phyloP scores from a whole-genome alignment of 2,329 filamentous ascomycete species.

The Mycocentrospora acerina region DNA sequence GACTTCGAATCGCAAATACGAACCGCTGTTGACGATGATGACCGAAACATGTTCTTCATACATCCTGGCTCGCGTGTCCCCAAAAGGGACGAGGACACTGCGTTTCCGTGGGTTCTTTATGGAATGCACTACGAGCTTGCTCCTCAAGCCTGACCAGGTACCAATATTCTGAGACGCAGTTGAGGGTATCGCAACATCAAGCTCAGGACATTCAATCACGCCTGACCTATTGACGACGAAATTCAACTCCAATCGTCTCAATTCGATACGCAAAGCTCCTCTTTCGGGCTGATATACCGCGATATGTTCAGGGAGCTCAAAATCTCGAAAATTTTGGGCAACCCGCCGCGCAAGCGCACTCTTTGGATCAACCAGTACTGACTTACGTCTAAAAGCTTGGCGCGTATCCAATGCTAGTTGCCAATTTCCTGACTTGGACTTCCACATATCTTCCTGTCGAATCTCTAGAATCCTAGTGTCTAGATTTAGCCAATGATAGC shows the following conservation, averaged over 20 bases:
- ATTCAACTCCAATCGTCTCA: slow-evolving; percentile 55
- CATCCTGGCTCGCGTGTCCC: slow-evolving; percentile 36
- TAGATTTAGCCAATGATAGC: slow-evolving; percentile 63
- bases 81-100: slow-evolving; percentile 52
- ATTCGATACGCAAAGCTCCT: slow-evolving; percentile 47
- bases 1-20: slow-evolving; percentile 56
- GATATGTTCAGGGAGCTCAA: slow-evolving; percentile 50
- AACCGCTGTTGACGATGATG: slow-evolving; percentile 34
- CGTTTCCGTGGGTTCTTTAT: not conserved
- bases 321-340: slow-evolving; percentile 50
- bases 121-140: slow-evolving; percentile 60
- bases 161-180: slow-evolving; percentile 58
- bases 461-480: slow-evolving; percentile 53
- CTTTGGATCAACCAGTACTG: slow-evolving; percentile 53
- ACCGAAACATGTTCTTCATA: slow-evolving; percentile 48
- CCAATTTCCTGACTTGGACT: slow-evolving; percentile 43
- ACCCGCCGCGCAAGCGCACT: slow-evolving; percentile 46
- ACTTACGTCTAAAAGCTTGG: slow-evolving; percentile 26
- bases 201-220: slow-evolving; percentile 52
- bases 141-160: slow-evolving; percentile 60
- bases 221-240: slow-evolving; percentile 53
- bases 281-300: slow-evolving; percentile 49
- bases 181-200: slow-evolving; percentile 56
- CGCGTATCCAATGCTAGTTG: slow-evolving; percentile 2
- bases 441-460: slow-evolving; percentile 50